Conservation (phyloP, 2,329 filamentous ascomycete genomes). For the Fusarium longipes region DNA sequence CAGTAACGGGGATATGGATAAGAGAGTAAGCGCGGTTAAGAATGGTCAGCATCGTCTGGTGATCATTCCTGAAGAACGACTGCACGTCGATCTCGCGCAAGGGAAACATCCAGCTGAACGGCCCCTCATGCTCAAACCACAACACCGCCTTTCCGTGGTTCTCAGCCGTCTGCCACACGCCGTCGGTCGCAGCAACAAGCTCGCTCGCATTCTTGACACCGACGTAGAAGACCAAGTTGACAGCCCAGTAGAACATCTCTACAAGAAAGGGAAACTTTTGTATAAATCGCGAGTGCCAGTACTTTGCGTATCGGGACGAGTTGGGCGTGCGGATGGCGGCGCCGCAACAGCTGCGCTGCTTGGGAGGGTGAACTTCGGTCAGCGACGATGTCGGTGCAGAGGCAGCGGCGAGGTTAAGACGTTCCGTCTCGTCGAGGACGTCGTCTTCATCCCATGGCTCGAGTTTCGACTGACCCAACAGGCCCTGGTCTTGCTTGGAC, state of each 20-base stretch:
- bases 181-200: conserved; percentile 52
- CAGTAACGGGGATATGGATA: conserved; percentile 70
- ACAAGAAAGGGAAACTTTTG: conserved; percentile 75
- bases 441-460: conserved; percentile 43
- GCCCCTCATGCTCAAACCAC: conserved; percentile 63
- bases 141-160: conserved; percentile 66
- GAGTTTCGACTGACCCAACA: conserved; percentile 39
- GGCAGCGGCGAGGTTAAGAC: conserved; percentile 13
- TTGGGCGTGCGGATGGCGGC: conserved; percentile 64
- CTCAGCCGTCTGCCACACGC: conserved; percentile 67
- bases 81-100: conserved; percentile 64
- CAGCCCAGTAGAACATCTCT: conserved; percentile 79
- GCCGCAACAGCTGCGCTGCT: conserved; percentile 64
- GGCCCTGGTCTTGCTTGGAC: conserved; percentile 36
- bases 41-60: conserved; percentile 63
- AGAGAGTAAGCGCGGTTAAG: conserved; percentile 69
- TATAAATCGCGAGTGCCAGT: conserved; percentile 71
- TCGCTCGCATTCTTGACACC: conserved; percentile 43
- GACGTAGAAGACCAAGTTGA: conserved; percentile 72
- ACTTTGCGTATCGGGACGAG: conserved; percentile 68
- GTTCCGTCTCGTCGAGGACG: conserved; percentile 36
- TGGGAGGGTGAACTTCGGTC: conserved; percentile 54
- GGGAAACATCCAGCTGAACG: conserved; percentile 63
- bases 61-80: conserved; percentile 66
- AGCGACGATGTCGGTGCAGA: conserved; percentile 17